Conservation (phyloP, 768 basidiomycete species). For the Pisolithus albus region DNA sequence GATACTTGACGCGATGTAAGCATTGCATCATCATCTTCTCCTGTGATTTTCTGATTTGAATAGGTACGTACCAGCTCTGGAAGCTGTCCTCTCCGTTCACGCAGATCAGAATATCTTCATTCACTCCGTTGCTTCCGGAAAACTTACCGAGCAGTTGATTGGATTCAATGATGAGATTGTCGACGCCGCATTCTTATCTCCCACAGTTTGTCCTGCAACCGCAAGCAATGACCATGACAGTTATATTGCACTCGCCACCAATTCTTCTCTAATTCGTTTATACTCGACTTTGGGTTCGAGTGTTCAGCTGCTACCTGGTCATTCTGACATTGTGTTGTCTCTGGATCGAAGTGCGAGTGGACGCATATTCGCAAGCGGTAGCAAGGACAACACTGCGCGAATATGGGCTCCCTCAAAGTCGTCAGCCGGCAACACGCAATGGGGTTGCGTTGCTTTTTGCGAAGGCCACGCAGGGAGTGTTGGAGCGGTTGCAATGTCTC, state of each 20-base stretch:
- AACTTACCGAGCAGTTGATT: constrained; percentile 73
- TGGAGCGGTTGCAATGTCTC: constrained; percentile 83
- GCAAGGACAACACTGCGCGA: constrained; percentile 85
- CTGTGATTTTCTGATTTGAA: constrained; percentile 11
- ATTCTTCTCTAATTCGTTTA: constrained; percentile 89
- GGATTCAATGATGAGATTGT: constrained; percentile 99
- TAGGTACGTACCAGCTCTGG: constrained; percentile 64
- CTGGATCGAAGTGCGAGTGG: constrained; percentile 67
- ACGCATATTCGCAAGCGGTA: constrained; percentile 76
- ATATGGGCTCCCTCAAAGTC: constrained; percentile 55
- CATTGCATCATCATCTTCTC: constrained; percentile 11
- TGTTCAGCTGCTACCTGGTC: constrained; percentile 80
- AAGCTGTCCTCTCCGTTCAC: constrained; percentile 74
- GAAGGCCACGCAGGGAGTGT: constrained; percentile 94
- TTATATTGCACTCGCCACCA: constrained; percentile 91
- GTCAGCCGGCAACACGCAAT: constrained; percentile 15
- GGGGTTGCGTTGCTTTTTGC: constrained; percentile 75
- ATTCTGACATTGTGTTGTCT: constrained; percentile 86
- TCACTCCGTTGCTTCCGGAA: constrained; percentile 65
- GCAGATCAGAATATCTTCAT: constrained; percentile 97
- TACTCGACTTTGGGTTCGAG: constrained; percentile 75
- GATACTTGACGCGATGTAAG: constrained; percentile 78
- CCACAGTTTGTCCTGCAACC: constrained; percentile 22
- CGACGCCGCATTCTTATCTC: constrained; percentile 72
- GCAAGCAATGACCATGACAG: constrained; percentile 40